A percentile compares a stretch with the other conserved stretches of the same genome.
Evolutionary conservation across 2,329 filamentous ascomycete genomes (phyloP).

Genomic region (Aspergillus clavatus): DNA sequence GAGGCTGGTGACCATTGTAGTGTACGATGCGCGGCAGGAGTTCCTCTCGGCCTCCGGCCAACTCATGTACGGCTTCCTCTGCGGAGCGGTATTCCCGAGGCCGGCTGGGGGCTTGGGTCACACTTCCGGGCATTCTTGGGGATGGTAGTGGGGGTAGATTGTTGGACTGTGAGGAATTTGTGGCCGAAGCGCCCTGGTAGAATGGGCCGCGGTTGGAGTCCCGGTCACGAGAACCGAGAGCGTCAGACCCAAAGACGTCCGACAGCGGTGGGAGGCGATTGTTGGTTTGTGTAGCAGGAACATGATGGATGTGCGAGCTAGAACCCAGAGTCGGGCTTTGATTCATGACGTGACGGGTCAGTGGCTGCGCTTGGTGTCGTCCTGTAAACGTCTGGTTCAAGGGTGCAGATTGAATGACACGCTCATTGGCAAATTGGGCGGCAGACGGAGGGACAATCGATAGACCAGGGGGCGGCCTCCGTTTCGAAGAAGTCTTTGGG

Average conservation of each 20-base stretch:
- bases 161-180: constrained; percentile 59
- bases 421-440: constrained; percentile 85
- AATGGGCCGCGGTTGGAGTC: constrained; percentile 31
- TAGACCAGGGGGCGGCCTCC: constrained; percentile 72
- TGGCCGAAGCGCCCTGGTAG: constrained; percentile 56
- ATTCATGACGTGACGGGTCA: constrained; percentile 73
- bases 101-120: constrained; percentile 54
- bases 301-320: constrained; percentile 85
- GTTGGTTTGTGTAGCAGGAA: constrained; percentile 79
- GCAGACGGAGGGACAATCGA: constrained; percentile 94
- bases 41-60: constrained; percentile 88
- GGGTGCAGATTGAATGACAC: constrained; percentile 94
- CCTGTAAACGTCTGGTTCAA: constrained; percentile 94
- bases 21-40: constrained; percentile 90
- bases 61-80: constrained; percentile 86
- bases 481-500: constrained; percentile 39
- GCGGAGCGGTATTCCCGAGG: constrained; percentile 88
- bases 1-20: constrained; percentile 89
- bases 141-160: constrained; percentile 68
- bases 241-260: constrained; percentile 82
- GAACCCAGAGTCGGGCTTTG: constrained; percentile 77
- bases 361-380: constrained; percentile 69
- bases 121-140: constrained; percentile 61
- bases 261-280: constrained; percentile 91
- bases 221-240: constrained; percentile 49